These are phyloP conservation scores for Fallopia convolvulus DNA, from an alignment of 148 eudicot species.

Conservation along the genomic window DNA sequence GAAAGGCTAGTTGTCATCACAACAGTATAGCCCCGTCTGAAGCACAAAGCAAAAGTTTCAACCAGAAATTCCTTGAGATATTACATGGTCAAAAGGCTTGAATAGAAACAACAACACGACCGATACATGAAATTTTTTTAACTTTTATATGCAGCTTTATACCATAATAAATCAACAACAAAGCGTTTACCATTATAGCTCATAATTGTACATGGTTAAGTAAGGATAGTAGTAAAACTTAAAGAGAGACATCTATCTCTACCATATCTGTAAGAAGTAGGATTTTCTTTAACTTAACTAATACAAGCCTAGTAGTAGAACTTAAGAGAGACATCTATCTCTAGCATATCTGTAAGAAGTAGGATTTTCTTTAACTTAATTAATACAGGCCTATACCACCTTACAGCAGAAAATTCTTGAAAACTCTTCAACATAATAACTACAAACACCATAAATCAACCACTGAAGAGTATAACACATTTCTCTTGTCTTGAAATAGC, in stretches of 20 bases:
- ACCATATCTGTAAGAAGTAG: not conserved
- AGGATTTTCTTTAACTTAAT: not conserved
- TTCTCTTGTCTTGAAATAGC: not conserved
- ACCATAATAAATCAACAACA: not conserved
- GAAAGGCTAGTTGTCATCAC: slow-evolving; percentile 97
- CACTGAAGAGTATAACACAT: not conserved
- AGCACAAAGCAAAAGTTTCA: slow-evolving; percentile 14
- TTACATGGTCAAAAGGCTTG: not conserved
- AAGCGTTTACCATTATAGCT: not conserved
- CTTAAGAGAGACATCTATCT: not conserved
- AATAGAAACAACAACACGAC: not conserved
- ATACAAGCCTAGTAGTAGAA: not conserved
- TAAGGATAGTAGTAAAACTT: not conserved
- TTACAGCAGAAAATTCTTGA: not conserved
- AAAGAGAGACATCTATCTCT: not conserved
- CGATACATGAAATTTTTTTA: not conserved
- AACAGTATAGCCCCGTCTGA: slow-evolving; percentile 69
- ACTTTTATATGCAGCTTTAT: not conserved
- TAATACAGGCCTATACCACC: not conserved
- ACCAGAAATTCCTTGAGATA: not conserved
- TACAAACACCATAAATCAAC: not conserved
- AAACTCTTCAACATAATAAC: not conserved
- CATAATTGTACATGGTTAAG: not conserved
- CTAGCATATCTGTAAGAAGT: not conserved
- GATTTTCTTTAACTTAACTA: not conserved